phyloP scores from a whole-genome alignment of 306 rosid genomes.

The Pachyrhizus erosus region DNA sequence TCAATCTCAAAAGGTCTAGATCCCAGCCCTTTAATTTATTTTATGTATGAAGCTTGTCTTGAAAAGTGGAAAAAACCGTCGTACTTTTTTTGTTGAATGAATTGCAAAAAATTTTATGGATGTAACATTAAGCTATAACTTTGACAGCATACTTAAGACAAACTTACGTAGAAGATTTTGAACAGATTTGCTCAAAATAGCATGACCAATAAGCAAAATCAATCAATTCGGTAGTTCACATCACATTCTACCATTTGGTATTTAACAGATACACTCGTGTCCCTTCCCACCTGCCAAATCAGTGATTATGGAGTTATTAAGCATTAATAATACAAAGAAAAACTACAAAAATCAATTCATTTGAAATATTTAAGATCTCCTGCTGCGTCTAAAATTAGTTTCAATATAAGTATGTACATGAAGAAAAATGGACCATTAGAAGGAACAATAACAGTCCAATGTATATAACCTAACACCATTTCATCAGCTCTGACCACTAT shows the following conservation, averaged over 20 bases:
- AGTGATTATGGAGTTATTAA: conserved; percentile 40
- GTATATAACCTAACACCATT: conserved; percentile 50
- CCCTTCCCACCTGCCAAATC: conserved; percentile 49
- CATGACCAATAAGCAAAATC: neutral
- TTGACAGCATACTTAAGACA: neutral
- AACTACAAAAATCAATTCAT: conserved; percentile 8
- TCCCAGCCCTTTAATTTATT: too few species aligned
- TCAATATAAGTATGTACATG: conserved; percentile 49
- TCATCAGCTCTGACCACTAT: conserved; percentile 49
- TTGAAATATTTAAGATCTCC: conserved; percentile 21
- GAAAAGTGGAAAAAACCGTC: neutral
- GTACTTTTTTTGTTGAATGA: neutral
- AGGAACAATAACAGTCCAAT: conserved; percentile 42
- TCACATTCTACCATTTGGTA: conserved; percentile 34
- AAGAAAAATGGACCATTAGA: conserved; percentile 37
- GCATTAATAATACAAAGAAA: conserved; percentile 10
- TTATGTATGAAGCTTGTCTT: neutral
- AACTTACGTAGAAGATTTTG: neutral
- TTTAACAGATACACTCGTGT: conserved; percentile 24
- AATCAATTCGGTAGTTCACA: conserved; percentile 8
- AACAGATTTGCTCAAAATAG: neutral
- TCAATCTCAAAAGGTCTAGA: neutral
- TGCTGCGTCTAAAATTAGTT: conserved; percentile 35
- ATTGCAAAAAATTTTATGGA: neutral
- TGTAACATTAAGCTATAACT: neutral